Evolutionary conservation across 23 red algal species (phyloP), one percentile per base, ranked within the genome.

Genomic region (Gracilaria caudata): DNA sequence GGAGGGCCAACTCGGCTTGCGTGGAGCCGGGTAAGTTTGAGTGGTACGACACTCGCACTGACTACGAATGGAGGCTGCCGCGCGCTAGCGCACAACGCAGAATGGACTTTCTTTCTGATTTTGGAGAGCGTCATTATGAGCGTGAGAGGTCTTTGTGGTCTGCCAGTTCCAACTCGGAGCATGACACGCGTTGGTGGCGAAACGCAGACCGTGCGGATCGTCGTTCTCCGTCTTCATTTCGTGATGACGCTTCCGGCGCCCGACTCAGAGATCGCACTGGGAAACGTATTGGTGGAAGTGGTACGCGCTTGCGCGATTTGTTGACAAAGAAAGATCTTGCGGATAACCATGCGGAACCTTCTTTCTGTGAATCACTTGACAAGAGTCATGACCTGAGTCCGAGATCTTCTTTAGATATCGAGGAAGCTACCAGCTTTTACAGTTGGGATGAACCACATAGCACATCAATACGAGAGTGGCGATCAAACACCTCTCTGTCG

Each of bases 371-470:
- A 12, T 66, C 57, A 20, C 57, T 66, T 68, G 82, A 73, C 36
- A 74, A 40, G 21, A 73, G 47, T 12, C 40, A 86, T 38, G 82
- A 86, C 37, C 30, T 86, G 26, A 73, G 56, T 55, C 60, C 82
- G 7, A 74, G 82, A 49, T 73, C 64, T 56, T 86, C 82, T 56
- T 32, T 86, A 26, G 82, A 86, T 70, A 86, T 86, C 37, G 82
- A 86, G 43, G 82, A 86, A 58, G 82, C 82, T 21, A 86, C 63
- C 29, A 86, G 82, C 46, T 73, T 72, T 40, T 86, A 86, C 51
- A 73, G 64, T 25, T 86, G 66, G 82, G 82, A 86, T 86, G 82
- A 86, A 23, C 82, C 82, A 20, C 82, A 60, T 28, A 86, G 82
- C 64, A 86, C 82, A 4, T 73, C 64, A 68, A 66, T 86, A 41